Evolutionary conservation across 345 rosid species (phyloP).

Genomic region (Eutrema heterophyllum): DNA sequence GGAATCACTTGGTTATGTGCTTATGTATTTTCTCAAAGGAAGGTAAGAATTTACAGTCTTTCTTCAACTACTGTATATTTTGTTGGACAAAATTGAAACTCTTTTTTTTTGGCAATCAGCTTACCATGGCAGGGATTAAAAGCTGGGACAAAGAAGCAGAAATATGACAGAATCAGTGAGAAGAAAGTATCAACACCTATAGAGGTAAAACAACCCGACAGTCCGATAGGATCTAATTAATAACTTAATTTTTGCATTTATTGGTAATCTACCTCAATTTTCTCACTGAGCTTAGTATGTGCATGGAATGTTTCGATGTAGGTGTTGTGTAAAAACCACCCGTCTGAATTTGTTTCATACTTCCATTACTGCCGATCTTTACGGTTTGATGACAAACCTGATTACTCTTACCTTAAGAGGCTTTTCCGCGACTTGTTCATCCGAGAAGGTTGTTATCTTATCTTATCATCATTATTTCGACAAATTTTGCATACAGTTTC

Average conservation of each 20-base stretch:
- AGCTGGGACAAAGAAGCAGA: slow-evolving; percentile 90
- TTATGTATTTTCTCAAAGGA: slow-evolving; percentile 85
- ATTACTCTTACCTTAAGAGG: slow-evolving; percentile 83
- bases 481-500: background rate
- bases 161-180: slow-evolving; percentile 79
- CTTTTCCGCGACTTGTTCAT: slow-evolving; percentile 81
- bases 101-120: slow-evolving; percentile 36
- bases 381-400: slow-evolving; percentile 89
- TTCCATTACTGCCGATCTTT: slow-evolving; percentile 81
- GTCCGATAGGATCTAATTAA: background rate
- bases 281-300: background rate
- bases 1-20: slow-evolving; percentile 89
- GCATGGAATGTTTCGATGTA: slow-evolving; percentile 14
- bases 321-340: slow-evolving; percentile 69
- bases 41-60: slow-evolving; percentile 40
- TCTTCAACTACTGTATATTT: background rate
- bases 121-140: slow-evolving; percentile 89
- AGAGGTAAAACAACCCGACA: slow-evolving; percentile 44
- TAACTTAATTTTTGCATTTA: background rate
- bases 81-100: background rate
- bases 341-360: slow-evolving; percentile 68
- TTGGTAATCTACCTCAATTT: background rate
- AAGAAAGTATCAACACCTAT: slow-evolving; percentile 81
- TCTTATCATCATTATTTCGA: background rate
- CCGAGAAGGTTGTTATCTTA: slow-evolving; percentile 55